Base-by-base conservation (phyloP, 441 rosid genomes). In the Pelargonium australe region DNA sequence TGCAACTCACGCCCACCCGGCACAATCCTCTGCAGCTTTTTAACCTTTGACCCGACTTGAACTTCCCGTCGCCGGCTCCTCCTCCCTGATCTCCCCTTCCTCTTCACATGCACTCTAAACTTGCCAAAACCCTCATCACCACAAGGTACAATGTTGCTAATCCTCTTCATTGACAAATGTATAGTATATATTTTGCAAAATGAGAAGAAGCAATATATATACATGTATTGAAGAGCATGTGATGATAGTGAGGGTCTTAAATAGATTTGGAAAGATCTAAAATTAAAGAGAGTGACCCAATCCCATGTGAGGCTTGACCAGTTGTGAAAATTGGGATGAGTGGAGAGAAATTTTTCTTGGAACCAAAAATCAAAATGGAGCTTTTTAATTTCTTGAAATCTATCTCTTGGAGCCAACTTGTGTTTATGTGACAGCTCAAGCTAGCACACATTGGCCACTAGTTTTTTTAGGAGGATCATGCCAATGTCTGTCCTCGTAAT, bases 401-500 rank as follows among this genome's bases (percentile, higher is more conserved):
- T n/a, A n/a, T 47, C 2, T 47, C 3, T 1, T 47, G 14, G 55
- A 16, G 55, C 55, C 55, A 47, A 47, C 55, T 11, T 47, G 55
- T 47, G 55, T 47, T 11, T 12, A 47, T 47, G 55, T 47, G 55
- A 47, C 55, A 47, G 55, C 55, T 47, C 13, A 11, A 16, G 23
- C 45, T 28, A 1, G 3, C 58, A 62, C 58, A 51, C n/a, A 37
- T 23, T 7, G 6, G 69, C 62, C 45, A 67, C 69, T 67, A 51
- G 62, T 67, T 67, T 66, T 13, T 5, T 47, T 12, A 11, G 55
- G 14, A 1, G 69, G 69, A 67, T 67, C 61, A 23, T 67, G 43
- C 51, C 61, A 47, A 49, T 47, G 31, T 67, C 44, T 45, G 61
- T 49, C 69, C 61, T 67, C 61, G 69, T 67, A 45, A 66, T 66